Evolutionary conservation across 1,284 basidiomycete genomes (phyloP), one percentile per base, ranked within the genome.

Genomic region (Ceratobasidium sp.): DNA sequence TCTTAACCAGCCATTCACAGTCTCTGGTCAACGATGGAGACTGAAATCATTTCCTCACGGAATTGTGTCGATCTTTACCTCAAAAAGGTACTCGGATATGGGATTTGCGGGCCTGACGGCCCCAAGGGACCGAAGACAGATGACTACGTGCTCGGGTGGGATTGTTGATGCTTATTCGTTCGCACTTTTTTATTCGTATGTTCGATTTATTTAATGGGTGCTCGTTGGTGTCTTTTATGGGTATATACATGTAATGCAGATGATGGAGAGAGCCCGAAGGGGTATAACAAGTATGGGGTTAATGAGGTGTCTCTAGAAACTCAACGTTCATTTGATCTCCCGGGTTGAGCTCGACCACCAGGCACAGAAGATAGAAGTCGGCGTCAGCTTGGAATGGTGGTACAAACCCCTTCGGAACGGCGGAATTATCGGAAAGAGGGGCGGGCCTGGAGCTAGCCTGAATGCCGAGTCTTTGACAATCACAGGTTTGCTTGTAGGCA

Each of bases 11-110:
- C 89, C 94, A 81, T 33, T 33, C 33, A 33, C 33, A 33, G 33
- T 33, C 33, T 33, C 2, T 93, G 95, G 67, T 93, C 92, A 15
- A 93, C 93, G 10, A 97, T 97, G 96, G 96, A 98, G 86, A 97
- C 96, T 0, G 92, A 95, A 84, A 97, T 94, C 0, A 86, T 98
- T 55, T 89, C 94, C 0, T 91, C 94, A 0, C 91, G 95, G 51
- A 97, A 98, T 83, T 88, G 93, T 39, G 94, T 95, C 67, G 94
- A 95, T 80, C 86, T 94, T 33, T 87, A 95, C 28, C 87, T 95
- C 20, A 87, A 89, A 39, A 91, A 94, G 55, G 89, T 92, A 82
- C 95, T 91, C 82, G 85, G 88, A 53, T 86, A 89, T 0, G 88
- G 90, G 33, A 88, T 95, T 46, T 95, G 93, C 84, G 42, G 63